Base-by-base conservation (phyloP, 371 early-diverging fungal species). In the Mortierella sp. region DNA sequence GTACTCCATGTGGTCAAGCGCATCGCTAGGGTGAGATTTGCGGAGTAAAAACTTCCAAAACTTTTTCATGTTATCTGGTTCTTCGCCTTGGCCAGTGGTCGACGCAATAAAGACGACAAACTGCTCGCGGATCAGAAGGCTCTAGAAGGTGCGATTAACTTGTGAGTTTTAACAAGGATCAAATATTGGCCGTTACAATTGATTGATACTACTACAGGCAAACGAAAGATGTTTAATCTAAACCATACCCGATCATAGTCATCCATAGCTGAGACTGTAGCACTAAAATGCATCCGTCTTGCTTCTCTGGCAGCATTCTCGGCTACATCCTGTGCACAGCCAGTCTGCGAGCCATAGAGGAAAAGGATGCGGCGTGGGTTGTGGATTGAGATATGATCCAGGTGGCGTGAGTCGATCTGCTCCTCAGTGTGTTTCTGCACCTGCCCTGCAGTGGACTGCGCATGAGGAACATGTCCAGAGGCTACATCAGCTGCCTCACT, bases 51-150 rank as follows among this genome's bases (percentile, higher is more conserved):
- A 95, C 67, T 89, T 90, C 98, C 98, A 98, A 73, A 97, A 96
- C 84, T 83, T 83, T 87, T 91, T 93, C 99, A 98, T 98, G 75
- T 94, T 97, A 64, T 93, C 91, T 4, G 98, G 97, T 70, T 93
- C 94, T 10, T 91, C 93, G 32, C 99, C 99, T 84, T 98, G 96
- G 1, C 99, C 98, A n/a, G 96, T 95, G 0, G 97, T 97, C 0
- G 98, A 93, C 55, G 94, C 94, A 39, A 97, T 90, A 83, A 98
- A 97, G n/a, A 98, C 84, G 4, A 93, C 93, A 58, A 93, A 71
- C n/a, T 75, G 72, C 59, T 93, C 93, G 22, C 88, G 85, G 59
- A 89, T 83, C 40, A 95, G 81, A 61, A 87, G 77, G 1, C 86
- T 80, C 93, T 93, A 76, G 24, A 43, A 18, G 28, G 11, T 45